phyloP scores from a whole-genome alignment of 2,329 filamentous ascomycete species.

The Anthostomella pinea region DNA sequence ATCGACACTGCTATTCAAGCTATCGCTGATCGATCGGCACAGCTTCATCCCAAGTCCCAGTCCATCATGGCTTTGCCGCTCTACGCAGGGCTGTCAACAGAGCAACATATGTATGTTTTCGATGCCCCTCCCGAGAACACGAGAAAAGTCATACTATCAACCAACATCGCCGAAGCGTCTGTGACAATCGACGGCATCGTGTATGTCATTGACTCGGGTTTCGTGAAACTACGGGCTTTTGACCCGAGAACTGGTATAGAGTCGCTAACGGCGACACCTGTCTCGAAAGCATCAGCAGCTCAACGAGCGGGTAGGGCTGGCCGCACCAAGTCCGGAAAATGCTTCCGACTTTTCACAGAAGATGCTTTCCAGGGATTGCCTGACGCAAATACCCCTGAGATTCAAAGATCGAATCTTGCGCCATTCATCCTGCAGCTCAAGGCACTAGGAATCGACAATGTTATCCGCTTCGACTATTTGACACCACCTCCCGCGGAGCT shows the following conservation, averaged over 20 bases:
- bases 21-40: slow-evolving; percentile 68
- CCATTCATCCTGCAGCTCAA: slow-evolving; percentile 88
- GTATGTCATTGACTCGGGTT: slow-evolving; percentile 87
- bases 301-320: slow-evolving; percentile 90
- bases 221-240: slow-evolving; percentile 85
- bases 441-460: slow-evolving; percentile 91
- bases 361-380: slow-evolving; percentile 62
- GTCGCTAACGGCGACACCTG: slow-evolving; percentile 73
- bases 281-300: slow-evolving; percentile 89
- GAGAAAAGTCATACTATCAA: slow-evolving; percentile 87
- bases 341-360: slow-evolving; percentile 89
- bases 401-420: slow-evolving; percentile 87
- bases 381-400: slow-evolving; percentile 78
- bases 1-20: slow-evolving; percentile 81
- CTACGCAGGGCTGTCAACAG: slow-evolving; percentile 83
- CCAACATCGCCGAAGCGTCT: slow-evolving; percentile 95
- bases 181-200: slow-evolving; percentile 92
- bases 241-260: slow-evolving; percentile 85
- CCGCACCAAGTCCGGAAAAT: slow-evolving; percentile 86
- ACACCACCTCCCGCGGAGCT: slow-evolving; percentile 82
- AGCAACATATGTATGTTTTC: slow-evolving; percentile 95
- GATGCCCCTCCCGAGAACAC: slow-evolving; percentile 77
- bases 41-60: slow-evolving; percentile 57
- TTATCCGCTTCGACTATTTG: slow-evolving; percentile 85
- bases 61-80: slow-evolving; percentile 71